Conservation (phyloP, 768 basidiomycete genomes). For the Filobasidium floriforme region DNA sequence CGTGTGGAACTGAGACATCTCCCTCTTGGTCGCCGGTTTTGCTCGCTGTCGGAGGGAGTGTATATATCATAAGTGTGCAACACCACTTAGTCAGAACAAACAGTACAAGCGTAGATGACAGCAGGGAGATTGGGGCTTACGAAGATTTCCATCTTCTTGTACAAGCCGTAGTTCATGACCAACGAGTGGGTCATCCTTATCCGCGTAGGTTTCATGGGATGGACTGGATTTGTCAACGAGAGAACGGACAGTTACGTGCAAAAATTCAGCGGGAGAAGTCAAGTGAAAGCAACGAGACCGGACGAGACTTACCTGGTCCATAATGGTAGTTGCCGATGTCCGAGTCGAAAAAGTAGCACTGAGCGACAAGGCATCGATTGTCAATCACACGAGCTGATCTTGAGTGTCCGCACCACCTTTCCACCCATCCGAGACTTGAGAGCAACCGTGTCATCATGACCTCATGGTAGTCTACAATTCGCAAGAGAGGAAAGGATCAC, state of each 20-base stretch:
- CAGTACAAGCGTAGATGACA: not conserved
- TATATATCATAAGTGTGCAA: no score
- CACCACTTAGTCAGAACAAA: not conserved
- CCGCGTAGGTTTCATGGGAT: conserved; percentile 96
- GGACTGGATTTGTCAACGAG: conserved; percentile 51
- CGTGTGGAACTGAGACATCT: conserved; percentile 98
- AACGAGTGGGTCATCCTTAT: conserved; percentile 99
- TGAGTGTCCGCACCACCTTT: not conserved
- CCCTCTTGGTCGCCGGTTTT: conserved; percentile 97
- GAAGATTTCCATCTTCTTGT: conserved; percentile 99
- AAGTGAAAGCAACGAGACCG: not conserved
- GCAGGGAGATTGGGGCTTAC: conserved; percentile 52
- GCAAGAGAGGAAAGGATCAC: conserved; percentile 11
- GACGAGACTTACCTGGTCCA: conserved; percentile 53
- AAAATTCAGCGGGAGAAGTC: not conserved
- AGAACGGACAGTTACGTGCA: not conserved
- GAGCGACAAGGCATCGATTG: not conserved
- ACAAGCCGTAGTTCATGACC: conserved; percentile 98
- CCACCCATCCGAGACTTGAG: not conserved
- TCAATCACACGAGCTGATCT: not conserved
- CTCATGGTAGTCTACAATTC: no score
- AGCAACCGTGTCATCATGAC: no score
- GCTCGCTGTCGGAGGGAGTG: conserved; percentile 60
- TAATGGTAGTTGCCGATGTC: conserved; percentile 99
- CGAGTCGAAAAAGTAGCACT: conserved; percentile 99